Conservation (phyloP, 371 early-diverging fungal genomes). For the Mortierella sp. region DNA sequence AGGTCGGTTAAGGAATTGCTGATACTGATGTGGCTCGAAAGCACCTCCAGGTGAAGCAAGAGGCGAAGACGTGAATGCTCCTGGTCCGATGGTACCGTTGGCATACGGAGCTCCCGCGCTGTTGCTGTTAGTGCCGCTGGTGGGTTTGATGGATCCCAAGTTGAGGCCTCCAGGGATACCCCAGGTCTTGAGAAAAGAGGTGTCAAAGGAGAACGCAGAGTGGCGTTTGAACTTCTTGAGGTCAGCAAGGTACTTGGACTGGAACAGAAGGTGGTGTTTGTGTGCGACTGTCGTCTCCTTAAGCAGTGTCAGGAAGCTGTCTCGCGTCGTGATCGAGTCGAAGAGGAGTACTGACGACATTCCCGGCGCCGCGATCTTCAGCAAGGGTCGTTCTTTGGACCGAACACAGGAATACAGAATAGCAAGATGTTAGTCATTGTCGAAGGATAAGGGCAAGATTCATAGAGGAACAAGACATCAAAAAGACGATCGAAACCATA, state of each 20-base stretch:
- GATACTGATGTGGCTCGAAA: slow-evolving; percentile 38
- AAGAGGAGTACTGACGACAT: slow-evolving; percentile 24
- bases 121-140: slow-evolving; percentile 1
- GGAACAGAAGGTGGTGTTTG: slow-evolving; percentile 49
- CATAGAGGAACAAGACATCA: too few relatives aligned
- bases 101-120: background rate
- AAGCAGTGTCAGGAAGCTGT: slow-evolving; percentile 25
- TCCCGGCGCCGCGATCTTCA: slow-evolving; percentile 33
- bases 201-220: slow-evolving; percentile 51
- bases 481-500: background rate
- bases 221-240: slow-evolving; percentile 54
- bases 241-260: slow-evolving; percentile 50
- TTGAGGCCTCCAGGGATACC: slow-evolving; percentile 45
- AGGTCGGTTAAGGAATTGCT: slow-evolving; percentile 38
- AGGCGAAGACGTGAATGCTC: slow-evolving; percentile 26
- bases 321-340: slow-evolving; percentile 17
- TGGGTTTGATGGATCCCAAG: slow-evolving; percentile 34
- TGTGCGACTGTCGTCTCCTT: slow-evolving; percentile 39
- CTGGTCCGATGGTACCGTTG: slow-evolving; percentile 18
- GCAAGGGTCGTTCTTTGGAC: slow-evolving; percentile 27
- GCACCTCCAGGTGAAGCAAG: slow-evolving; percentile 34
- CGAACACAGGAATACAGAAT: background rate
- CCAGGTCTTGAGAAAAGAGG: slow-evolving; percentile 55
- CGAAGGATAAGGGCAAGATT: too few relatives aligned
- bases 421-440: background rate